Conservation (phyloP, 2,329 filamentous ascomycete genomes). For the Zalaria sp. region DNA sequence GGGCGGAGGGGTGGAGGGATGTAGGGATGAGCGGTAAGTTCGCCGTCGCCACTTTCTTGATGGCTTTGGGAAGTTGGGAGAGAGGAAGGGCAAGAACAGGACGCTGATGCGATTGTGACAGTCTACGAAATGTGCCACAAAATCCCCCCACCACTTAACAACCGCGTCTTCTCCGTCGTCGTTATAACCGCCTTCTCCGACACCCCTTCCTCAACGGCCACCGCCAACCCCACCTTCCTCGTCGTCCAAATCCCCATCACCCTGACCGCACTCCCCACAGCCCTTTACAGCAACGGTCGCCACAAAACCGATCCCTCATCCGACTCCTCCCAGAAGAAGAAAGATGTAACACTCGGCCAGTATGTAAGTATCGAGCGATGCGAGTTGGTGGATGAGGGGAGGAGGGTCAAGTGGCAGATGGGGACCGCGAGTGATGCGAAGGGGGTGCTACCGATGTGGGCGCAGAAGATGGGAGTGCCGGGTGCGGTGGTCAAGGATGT, state of each 20-base stretch:
- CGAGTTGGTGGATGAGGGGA: slow-evolving; percentile 24
- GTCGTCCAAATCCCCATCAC: slow-evolving; percentile 24
- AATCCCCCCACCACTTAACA: slow-evolving; percentile 44
- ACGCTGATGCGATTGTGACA: slow-evolving; percentile 8
- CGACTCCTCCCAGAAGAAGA: slow-evolving; percentile 22
- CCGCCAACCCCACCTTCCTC: slow-evolving; percentile 14
- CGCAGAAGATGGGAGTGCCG: slow-evolving; percentile 51
- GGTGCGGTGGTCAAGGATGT: slow-evolving; percentile 57
- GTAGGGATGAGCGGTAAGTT: slow-evolving; percentile 24
- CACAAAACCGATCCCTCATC: slow-evolving; percentile 11
- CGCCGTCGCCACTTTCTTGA: not conserved
- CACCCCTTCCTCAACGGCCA: slow-evolving; percentile 1
- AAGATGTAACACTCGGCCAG: slow-evolving; percentile 39
- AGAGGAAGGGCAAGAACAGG: slow-evolving; percentile 12
- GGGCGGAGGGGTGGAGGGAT: slow-evolving; percentile 18
- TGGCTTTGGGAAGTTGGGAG: not conserved
- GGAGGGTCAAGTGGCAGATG: slow-evolving; percentile 59
- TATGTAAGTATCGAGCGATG: slow-evolving; percentile 56
- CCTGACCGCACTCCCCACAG: slow-evolving; percentile 16
- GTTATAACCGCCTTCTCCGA: slow-evolving; percentile 37
- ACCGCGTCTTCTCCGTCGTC: slow-evolving; percentile 53
- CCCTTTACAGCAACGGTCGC: slow-evolving; percentile 16
- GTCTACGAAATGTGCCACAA: slow-evolving; percentile 54
- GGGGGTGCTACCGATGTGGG: slow-evolving; percentile 49
- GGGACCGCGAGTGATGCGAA: slow-evolving; percentile 58